Conservation (phyloP, 2,329 filamentous ascomycete genomes). For the Dothideomycetes sp. region DNA sequence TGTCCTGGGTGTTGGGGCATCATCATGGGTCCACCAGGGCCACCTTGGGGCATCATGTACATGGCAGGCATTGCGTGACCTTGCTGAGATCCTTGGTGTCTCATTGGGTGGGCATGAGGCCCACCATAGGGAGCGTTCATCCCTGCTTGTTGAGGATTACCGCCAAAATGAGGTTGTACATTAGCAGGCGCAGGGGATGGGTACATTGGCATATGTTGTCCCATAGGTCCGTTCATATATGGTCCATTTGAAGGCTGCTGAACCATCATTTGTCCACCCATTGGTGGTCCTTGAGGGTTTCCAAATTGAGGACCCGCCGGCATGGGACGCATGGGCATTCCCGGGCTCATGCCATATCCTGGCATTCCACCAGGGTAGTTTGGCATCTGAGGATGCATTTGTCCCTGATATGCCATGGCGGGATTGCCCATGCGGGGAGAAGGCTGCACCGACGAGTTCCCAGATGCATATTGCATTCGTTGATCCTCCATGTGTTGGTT, state of each 20-base stretch:
- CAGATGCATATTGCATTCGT: conserved; percentile 73
- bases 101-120: conserved; percentile 83
- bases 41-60: conserved; percentile 58
- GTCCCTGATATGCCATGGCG: conserved; percentile 42
- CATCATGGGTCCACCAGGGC: conserved; percentile 43
- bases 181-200: conserved; percentile 55
- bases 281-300: conserved; percentile 56
- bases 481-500: conserved; percentile 70
- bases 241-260: conserved; percentile 56
- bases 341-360: conserved; percentile 58
- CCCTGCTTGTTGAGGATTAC: conserved; percentile 25
- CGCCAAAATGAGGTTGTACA: conserved; percentile 52
- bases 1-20: conserved; percentile 11
- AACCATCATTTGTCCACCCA: conserved; percentile 71
- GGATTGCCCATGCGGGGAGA: conserved; percentile 65
- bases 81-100: conserved; percentile 85
- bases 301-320: conserved; percentile 62
- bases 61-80: conserved; percentile 56
- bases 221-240: conserved; percentile 59
- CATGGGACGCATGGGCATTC: conserved; percentile 58
- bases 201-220: conserved; percentile 68
- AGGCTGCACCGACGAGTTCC: conserved; percentile 63
- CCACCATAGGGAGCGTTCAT: conserved; percentile 49
- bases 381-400: conserved; percentile 29
- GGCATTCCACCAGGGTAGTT: conserved; percentile 66